phyloP scores from a whole-genome alignment of 768 basidiomycete genomes.

The Tricholoma saponaceum region DNA sequence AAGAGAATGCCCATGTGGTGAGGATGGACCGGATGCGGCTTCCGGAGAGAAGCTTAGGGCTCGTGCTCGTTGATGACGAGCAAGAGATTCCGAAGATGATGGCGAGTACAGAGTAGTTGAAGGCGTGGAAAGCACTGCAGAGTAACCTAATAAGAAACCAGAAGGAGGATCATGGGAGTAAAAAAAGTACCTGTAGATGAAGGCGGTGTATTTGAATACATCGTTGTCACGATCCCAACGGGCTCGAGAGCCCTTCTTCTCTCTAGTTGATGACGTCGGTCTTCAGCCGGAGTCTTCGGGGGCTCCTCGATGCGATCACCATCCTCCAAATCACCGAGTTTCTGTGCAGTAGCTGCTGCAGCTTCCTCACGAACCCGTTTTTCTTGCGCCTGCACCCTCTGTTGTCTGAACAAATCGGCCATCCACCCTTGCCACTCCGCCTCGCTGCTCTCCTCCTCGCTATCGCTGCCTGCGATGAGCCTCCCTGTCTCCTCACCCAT shows the following conservation, averaged over 20 bases:
- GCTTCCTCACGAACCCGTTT: conserved; percentile 8
- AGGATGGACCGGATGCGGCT: background rate
- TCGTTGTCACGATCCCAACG: conserved; percentile 22
- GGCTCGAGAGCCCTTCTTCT: conserved; percentile 26
- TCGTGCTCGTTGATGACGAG: conserved; percentile 8
- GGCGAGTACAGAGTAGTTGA: conserved; percentile 25
- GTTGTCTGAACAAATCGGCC: conserved; percentile 44
- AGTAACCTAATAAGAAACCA: background rate
- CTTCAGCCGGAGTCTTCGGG: conserved; percentile 13
- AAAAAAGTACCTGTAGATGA: background rate
- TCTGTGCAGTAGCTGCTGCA: background rate
- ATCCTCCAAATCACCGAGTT: conserved; percentile 2
- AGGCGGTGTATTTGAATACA: background rate
- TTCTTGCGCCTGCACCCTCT: conserved; percentile 17
- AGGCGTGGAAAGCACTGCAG: conserved; percentile 9
- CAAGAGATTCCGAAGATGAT: conserved; percentile 30
- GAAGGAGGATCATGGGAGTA: background rate
- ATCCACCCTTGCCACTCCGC: conserved; percentile 68
- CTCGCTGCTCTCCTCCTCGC: conserved; percentile 46
- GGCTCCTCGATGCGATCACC: conserved; percentile 4
- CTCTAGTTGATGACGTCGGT: conserved; percentile 14
- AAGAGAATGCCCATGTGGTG: conserved; percentile 14
- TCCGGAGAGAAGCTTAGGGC: conserved; percentile 22
- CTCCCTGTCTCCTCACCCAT: conserved; percentile 18
- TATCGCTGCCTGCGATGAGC: conserved; percentile 28